Conservation (phyloP, 495 filamentous ascomycete genomes). For the Talaromyces ruber region DNA sequence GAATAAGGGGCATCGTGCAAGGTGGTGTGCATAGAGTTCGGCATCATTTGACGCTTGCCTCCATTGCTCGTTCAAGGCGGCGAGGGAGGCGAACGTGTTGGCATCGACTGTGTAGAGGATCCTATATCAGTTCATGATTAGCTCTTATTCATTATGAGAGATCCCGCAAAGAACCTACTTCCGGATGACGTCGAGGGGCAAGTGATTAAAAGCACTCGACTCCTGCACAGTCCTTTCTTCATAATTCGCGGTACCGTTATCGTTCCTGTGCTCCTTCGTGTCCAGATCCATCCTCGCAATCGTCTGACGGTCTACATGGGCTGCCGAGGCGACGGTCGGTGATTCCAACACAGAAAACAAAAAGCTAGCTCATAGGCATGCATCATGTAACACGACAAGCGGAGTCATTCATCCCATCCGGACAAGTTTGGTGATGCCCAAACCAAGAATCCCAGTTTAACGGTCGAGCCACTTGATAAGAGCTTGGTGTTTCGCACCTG, state of each 20-base stretch:
- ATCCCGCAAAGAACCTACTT: not conserved
- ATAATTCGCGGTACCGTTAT: not conserved
- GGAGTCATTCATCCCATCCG: not conserved
- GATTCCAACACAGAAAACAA: constrained; percentile 4
- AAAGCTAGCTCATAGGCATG: constrained; percentile 3
- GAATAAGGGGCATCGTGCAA: constrained; percentile 63
- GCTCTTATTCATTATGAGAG: not conserved
- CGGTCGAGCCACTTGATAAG: not conserved
- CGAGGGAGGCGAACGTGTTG: constrained; percentile 72
- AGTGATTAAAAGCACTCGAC: constrained; percentile 13
- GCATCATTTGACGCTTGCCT: constrained; percentile 60
- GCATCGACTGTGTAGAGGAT: constrained; percentile 69
- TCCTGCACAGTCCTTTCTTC: not conserved
- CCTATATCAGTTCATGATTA: constrained; percentile 29
- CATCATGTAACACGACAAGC: constrained; percentile 4
- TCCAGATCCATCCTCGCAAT: constrained; percentile 6
- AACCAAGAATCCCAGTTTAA: not conserved
- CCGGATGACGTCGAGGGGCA: constrained; percentile 21
- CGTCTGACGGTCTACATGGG: constrained; percentile 2
- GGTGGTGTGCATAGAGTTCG: constrained; percentile 67
- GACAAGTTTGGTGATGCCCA: not conserved
- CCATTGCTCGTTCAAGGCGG: constrained; percentile 77
- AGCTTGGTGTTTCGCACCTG: constrained; percentile 1
- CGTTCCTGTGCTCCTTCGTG: not conserved
- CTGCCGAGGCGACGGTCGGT: not conserved